These are phyloP conservation scores for Metschnikowia peoriensis DNA, from an alignment of 805 yeast species.

Conservation along the genomic window DNA sequence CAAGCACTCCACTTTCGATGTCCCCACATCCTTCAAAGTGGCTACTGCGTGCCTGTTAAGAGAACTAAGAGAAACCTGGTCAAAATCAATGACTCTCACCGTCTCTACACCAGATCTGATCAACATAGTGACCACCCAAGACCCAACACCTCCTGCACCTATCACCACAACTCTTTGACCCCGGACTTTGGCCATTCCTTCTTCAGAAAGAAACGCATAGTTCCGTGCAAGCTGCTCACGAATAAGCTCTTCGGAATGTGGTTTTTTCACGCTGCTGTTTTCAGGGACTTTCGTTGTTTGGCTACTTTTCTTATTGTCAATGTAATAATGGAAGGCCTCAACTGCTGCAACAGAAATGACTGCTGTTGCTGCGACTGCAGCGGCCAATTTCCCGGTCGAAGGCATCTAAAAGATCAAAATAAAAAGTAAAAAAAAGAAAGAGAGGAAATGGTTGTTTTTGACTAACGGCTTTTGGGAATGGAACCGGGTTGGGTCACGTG, in stretches of 20 bases:
- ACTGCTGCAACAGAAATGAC: constrained; percentile 13
- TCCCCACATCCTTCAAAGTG: constrained; percentile 86
- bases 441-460: too few relatives aligned
- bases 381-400: constrained; percentile 1
- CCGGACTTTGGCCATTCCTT: constrained; percentile 75
- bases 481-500: background rate
- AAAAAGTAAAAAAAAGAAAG: too few relatives aligned
- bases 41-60: constrained; percentile 95
- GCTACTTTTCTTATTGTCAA: background rate
- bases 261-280: background rate
- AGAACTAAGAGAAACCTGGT: constrained; percentile 90
- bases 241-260: constrained; percentile 62
- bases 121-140: constrained; percentile 91
- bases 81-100: constrained; percentile 85
- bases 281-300: background rate
- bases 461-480: too few relatives aligned
- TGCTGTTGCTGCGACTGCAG: constrained; percentile 13
- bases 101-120: constrained; percentile 86
- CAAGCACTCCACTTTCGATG: constrained; percentile 81
- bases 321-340: constrained; percentile 13
- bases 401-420: background rate
- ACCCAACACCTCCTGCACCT: constrained; percentile 99
- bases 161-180: constrained; percentile 70
- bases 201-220: constrained; percentile 86
- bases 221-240: constrained; percentile 92